A percentile compares a stretch with the other conserved stretches of the same genome.
Conservation (phyloP, 345 rosid species). For the Populus pruinosa region DNA sequence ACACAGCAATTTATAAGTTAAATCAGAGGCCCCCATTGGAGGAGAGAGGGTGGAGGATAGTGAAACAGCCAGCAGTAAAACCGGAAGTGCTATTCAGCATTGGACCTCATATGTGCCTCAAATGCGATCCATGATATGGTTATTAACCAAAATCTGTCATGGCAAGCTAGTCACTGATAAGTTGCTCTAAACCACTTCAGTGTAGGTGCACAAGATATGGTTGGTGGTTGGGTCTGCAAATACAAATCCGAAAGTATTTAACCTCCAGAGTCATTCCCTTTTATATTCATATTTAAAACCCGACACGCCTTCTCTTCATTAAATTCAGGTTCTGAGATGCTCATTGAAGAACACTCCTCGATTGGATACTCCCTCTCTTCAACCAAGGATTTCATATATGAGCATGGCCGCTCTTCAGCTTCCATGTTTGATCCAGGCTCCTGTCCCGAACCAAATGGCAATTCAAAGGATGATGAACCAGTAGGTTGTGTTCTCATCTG, state of each 20-base stretch:
- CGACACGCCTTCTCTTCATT: conserved; percentile 46
- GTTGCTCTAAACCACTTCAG: not conserved
- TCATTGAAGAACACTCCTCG: conserved; percentile 49
- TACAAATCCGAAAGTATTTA: conserved; percentile 6
- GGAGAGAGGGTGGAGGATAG: not conserved
- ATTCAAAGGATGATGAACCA: conserved; percentile 37
- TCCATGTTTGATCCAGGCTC: conserved; percentile 47
- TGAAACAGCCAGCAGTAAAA: not conserved
- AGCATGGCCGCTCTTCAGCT: conserved; percentile 56
- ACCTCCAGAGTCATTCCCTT: conserved; percentile 29
- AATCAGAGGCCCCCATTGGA: not conserved
- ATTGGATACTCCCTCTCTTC: conserved; percentile 57
- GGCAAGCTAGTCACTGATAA: not conserved
- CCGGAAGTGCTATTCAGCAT: not conserved
- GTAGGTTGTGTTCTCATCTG: conserved; percentile 90
- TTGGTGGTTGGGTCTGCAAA: not conserved
- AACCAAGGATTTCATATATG: conserved; percentile 54
- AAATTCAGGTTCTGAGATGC: conserved; percentile 39
- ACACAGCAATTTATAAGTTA: not conserved
- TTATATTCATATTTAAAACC: conserved; percentile 41
- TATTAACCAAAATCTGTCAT: not conserved
- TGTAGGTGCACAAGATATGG: not conserved
- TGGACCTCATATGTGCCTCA: not conserved
- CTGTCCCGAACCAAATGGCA: conserved; percentile 47
- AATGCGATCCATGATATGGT: not conserved